These are phyloP conservation scores for Plenodomus tracheiphilus DNA, from an alignment of 2,329 filamentous ascomycete species.

Conservation along the genomic window DNA sequence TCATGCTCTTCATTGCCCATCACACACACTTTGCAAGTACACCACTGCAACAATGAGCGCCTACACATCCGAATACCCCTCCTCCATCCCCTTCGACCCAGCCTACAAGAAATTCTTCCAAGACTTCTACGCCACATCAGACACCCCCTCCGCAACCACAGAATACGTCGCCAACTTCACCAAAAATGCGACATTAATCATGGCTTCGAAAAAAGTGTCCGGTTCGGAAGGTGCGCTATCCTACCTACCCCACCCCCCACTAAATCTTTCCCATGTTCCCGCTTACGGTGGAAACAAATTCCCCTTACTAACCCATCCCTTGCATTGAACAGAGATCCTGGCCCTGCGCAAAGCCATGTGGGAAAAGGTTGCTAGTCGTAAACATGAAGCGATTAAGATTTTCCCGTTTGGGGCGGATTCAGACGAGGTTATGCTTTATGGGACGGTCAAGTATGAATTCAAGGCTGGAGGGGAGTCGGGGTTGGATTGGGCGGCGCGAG, in stretches of 20 bases:
- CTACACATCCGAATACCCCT: slow-evolving; percentile 43
- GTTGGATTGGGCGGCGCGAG: slow-evolving; percentile 60
- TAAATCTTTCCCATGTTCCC: neutral
- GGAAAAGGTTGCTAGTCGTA: slow-evolving; percentile 54
- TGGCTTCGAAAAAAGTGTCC: slow-evolving; percentile 53
- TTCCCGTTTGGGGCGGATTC: slow-evolving; percentile 54
- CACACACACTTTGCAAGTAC: neutral
- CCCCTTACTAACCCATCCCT: neutral
- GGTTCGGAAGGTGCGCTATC: slow-evolving; percentile 49
- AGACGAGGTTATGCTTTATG: slow-evolving; percentile 59
- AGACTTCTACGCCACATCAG: slow-evolving; percentile 52
- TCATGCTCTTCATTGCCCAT: neutral
- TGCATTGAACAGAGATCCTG: slow-evolving; percentile 50
- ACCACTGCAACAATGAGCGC: slow-evolving; percentile 21
- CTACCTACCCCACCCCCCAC: neutral
- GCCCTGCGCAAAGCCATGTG: slow-evolving; percentile 57
- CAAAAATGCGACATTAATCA: slow-evolving; percentile 54
- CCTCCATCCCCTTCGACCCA: slow-evolving; percentile 42
- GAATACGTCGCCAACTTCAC: slow-evolving; percentile 55
- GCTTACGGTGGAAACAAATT: no score
- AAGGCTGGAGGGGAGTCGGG: slow-evolving; percentile 53
- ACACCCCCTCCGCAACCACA: slow-evolving; percentile 54
- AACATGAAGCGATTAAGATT: slow-evolving; percentile 53
- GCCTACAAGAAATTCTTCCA: slow-evolving; percentile 51
- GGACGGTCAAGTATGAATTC: slow-evolving; percentile 56